Evolutionary conservation across 345 rosid genomes (phyloP).

Genomic region (Acer saccharum): DNA sequence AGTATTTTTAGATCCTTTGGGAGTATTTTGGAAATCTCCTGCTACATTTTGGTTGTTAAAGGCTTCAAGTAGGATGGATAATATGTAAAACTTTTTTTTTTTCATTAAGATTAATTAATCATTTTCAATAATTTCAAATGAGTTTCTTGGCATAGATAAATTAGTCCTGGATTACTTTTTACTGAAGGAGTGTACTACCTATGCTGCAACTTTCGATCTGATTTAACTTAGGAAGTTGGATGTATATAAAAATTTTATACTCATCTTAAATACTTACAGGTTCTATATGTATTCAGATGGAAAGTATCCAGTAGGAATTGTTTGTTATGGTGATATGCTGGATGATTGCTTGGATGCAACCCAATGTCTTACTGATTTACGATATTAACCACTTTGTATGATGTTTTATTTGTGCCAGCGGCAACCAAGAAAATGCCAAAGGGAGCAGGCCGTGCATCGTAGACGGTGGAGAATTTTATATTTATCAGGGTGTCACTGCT

Average conservation of each 20-base stretch:
- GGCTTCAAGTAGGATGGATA: not conserved
- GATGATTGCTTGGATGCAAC: not conserved
- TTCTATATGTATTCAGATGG: not conserved
- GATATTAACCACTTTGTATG: not conserved
- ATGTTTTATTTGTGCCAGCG: slow-evolving; percentile 43
- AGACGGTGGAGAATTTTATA: not conserved
- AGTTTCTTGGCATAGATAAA: not conserved
- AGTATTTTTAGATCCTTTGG: not conserved
- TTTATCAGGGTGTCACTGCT: not conserved
- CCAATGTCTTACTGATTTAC: not conserved
- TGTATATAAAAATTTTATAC: not conserved
- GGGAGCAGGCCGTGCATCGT: slow-evolving; percentile 45
- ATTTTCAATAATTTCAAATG: not conserved
- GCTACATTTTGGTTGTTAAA: not conserved
- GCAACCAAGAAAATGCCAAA: slow-evolving; percentile 84
- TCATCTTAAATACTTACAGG: not conserved
- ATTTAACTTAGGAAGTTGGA: not conserved
- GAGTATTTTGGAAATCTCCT: not conserved
- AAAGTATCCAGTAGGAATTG: not conserved
- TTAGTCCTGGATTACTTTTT: not conserved
- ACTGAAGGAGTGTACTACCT: no score
- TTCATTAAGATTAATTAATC: not conserved
- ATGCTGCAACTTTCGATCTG: not conserved
- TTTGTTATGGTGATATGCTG: not conserved
- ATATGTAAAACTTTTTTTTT: not conserved